phyloP scores from a whole-genome alignment of 345 rosid genomes.

The Diplotaxis tenuifolia region DNA sequence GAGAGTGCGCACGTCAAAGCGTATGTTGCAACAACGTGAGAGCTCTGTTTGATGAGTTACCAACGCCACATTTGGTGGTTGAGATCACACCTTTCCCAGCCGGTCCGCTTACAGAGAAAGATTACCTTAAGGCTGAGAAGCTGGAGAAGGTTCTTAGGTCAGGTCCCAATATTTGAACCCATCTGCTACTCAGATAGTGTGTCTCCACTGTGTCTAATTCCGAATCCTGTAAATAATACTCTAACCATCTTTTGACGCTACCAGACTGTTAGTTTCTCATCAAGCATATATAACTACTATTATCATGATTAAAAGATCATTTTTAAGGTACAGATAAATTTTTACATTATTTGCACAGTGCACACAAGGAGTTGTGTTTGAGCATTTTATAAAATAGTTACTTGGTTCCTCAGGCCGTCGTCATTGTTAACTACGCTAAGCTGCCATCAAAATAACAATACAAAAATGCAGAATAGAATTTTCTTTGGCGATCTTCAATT shows the following conservation, averaged over 20 bases:
- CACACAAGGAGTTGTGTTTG: not conserved
- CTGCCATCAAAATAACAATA: not conserved
- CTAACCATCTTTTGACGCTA: constrained; percentile 4
- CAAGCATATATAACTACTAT: not conserved
- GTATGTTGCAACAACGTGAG: constrained; percentile 97
- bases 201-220: constrained; percentile 22
- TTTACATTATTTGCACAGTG: not conserved
- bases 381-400: not conserved
- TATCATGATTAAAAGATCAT: not conserved
- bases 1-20: constrained; percentile 92
- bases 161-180: constrained; percentile 57
- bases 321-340: not conserved
- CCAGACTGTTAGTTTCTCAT: not conserved
- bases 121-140: constrained; percentile 91
- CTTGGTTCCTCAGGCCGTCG: not conserved
- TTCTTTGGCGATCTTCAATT: not conserved
- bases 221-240: constrained; percentile 54
- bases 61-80: constrained; percentile 78
- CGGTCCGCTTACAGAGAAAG: constrained; percentile 73
- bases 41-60: constrained; percentile 93
- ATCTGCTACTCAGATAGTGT: not conserved
- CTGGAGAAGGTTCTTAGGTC: constrained; percentile 81
- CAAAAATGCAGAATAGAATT: not conserved
- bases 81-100: constrained; percentile 91
- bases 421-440: not conserved